phyloP scores from a whole-genome alignment of 2,329 filamentous ascomycete genomes.

The Neonectria coccinea region DNA sequence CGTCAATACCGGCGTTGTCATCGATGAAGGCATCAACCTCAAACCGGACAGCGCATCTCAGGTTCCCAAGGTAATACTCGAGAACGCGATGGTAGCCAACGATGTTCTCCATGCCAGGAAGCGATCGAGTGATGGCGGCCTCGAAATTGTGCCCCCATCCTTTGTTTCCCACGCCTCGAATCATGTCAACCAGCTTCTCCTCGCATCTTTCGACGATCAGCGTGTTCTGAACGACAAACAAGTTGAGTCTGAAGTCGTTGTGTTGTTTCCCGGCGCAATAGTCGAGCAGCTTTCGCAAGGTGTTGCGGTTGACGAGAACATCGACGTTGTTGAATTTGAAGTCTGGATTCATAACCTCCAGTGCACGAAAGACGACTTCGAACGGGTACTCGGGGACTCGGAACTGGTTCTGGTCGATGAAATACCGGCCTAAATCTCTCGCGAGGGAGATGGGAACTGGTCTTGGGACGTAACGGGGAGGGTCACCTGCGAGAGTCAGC shows the following conservation, averaged over 20 bases:
- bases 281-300: constrained; percentile 38
- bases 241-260: constrained; percentile 36
- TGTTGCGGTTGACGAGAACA: constrained; percentile 46
- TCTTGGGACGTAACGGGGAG: background rate
- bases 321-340: constrained; percentile 46
- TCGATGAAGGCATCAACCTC: constrained; percentile 32
- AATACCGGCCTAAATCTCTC: constrained; percentile 14
- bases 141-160: constrained; percentile 33
- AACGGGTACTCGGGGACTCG: constrained; percentile 40
- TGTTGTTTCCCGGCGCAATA: constrained; percentile 33
- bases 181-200: background rate
- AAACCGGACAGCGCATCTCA: constrained; percentile 36
- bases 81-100: constrained; percentile 35
- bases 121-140: constrained; percentile 22
- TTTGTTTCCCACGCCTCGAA: background rate
- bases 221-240: constrained; percentile 25
- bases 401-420: constrained; percentile 31
- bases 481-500: constrained; percentile 16
- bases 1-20: background rate
- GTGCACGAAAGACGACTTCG: constrained; percentile 46
- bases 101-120: constrained; percentile 5
- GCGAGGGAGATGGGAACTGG: constrained; percentile 14
- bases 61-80: constrained; percentile 31
- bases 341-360: constrained; percentile 37
- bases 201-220: constrained; percentile 35